Percentiles rank a stretch among this genome's conserved stretches.
phyloP scores from a whole-genome alignment of 176 grass and related monocot genomes.

The Musa schizocarpa region DNA sequence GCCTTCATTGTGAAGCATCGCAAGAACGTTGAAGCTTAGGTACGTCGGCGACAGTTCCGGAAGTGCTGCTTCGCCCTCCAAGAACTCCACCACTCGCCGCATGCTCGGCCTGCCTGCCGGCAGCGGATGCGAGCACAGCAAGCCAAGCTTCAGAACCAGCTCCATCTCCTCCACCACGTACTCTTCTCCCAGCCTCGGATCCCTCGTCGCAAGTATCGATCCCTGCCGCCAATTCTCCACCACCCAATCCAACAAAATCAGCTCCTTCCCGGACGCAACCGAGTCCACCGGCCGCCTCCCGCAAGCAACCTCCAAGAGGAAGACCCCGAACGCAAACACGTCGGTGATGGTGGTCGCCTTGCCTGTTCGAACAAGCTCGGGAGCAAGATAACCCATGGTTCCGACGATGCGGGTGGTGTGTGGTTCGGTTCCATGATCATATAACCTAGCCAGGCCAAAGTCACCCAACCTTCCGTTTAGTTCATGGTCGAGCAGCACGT shows the following conservation, averaged over 20 bases:
- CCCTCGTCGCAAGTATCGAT: neutral
- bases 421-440: neutral
- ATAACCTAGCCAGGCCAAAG: too few species aligned
- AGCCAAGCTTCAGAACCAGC: neutral
- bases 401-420: slow-evolving; percentile 20
- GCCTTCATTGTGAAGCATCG: too few species aligned
- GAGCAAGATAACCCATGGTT: slow-evolving; percentile 27
- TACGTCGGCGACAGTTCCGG: too few species aligned
- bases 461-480: too few species aligned
- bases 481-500: too few species aligned
- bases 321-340: slow-evolving; percentile 39
- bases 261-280: neutral
- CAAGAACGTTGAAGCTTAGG: too few species aligned
- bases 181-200: neutral
- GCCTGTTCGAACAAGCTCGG: slow-evolving; percentile 22
- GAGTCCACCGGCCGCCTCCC: slow-evolving; percentile 25
- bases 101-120: neutral
- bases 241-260: slow-evolving; percentile 12
- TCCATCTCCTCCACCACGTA: neutral
- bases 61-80: too few species aligned
- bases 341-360: slow-evolving; percentile 39
- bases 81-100: neutral
- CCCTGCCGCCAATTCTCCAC: neutral
- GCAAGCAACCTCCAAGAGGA: slow-evolving; percentile 4
- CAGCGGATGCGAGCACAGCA: neutral